Base-by-base conservation (phyloP, 1,284 basidiomycete genomes). In the Meripilus lineatus region DNA sequence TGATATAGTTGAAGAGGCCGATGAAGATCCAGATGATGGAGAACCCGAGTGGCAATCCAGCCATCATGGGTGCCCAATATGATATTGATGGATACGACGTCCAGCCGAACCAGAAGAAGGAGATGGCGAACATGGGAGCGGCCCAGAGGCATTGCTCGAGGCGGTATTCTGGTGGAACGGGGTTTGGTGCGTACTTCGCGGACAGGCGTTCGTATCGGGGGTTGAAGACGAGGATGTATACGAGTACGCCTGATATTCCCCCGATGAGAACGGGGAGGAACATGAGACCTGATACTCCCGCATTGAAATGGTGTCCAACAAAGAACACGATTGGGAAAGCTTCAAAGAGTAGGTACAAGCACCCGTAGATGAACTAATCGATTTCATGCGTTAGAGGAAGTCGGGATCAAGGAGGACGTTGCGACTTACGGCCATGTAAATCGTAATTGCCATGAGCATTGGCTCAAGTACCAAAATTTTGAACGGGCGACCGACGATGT, bases 21-120 rank as follows among this genome's bases (percentile, higher is more conserved):
- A 65, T 56, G 59, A 61, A 63, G 47, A 63, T 58, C 51, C 53
- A 58, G 39, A 61, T 48, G 54, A 62, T 58, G 28, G 59, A 48
- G 44, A 52, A 54, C 5, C 64, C 65, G 28, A 65, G 50, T 8
- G 54, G 50, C 10, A 52, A 46, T 21, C 59, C 59, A 0, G 61
- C 53, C 37, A 58, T 48, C 47, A 66, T 51, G 25, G 62, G 59
- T 35, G 59, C 60, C 59, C 64, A 65, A 46, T 50, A 64, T n/a
- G 48, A 54, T 17, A 66, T 48, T 35, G 43, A 52, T n/a, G 64
- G 56, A 44, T 57, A 64, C 17, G 62, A 63, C 8, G 69, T 72
- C 72, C 71, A 75, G 22, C 67, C 69, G 43, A 74, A 63, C 66
- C 65, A 66, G 62, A 73, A 73, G 51, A 71, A 69, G 2, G 68